Evolutionary conservation across 2,329 filamentous ascomycete species (phyloP), one percentile per base, ranked within the genome.

Genomic region (Chaetoscypha palmicola): DNA sequence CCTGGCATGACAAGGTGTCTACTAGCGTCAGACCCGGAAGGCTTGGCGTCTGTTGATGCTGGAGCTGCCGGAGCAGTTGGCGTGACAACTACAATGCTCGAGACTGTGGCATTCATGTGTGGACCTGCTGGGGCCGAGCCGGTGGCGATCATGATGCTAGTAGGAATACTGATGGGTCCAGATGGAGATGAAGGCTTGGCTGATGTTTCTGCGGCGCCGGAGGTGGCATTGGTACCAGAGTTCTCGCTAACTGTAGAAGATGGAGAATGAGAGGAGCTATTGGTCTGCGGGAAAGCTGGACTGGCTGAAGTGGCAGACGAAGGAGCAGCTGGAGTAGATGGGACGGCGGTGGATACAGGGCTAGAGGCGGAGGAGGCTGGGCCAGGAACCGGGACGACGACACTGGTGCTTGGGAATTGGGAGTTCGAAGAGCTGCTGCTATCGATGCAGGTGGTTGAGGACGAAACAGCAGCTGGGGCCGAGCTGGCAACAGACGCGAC

Each of bases 1-100:
- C 30, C 39, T 9, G 39, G 21, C 20, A 34, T 31, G 14, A 41
- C 31, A 20, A 41, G 16, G 30, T 41, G 28, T n/a, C 12, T 26
- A 21, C 16, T 19, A 5, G 39, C 39, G 11, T 22, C 39, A 12
- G 30, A 35, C 5, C 28, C 30, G 8, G 39, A 14, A 19, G 39
- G 16, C 10, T 32, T 22, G 14, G 39, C 21, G 8, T 28, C 5
- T 7, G 39, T 16, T 2, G 20, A 22, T 16, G 28, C 20, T 5
- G 21, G 14, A 26, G 39, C 14, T 23, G 39, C 14, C 2, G 12
- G 19, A 19, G 39, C 16, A 32, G 39, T 40, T 40, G 38, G 38
- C 5, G 31, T 41, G 11, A 34, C 28, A 34, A 41, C 39, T 16
- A 34, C 28, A 41, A 41, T 26, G 20, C 20, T 34, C 1, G 31